These are phyloP conservation scores for Mycosphaerelloides madeirae DNA, from an alignment of 2,329 filamentous ascomycete genomes.

Conservation along the genomic window DNA sequence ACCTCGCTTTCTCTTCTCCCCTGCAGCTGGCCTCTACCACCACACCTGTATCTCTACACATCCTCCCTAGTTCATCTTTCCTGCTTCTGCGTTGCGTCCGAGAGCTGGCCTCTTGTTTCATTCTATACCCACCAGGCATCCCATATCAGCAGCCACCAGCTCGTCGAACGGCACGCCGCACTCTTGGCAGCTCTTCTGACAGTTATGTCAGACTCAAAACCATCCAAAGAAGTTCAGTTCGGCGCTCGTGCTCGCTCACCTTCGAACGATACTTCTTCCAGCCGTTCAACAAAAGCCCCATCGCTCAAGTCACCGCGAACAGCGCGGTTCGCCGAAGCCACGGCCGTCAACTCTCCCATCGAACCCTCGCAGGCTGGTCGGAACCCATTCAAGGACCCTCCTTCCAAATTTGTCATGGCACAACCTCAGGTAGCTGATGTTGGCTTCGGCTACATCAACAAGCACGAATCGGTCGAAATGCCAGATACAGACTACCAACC, in stretches of 20 bases:
- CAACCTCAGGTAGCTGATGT: conserved; percentile 76
- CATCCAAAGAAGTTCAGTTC: conserved; percentile 36
- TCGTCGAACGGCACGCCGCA: conserved; percentile 27
- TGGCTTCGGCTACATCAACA: conserved; percentile 82
- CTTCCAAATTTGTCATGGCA: conserved; percentile 52
- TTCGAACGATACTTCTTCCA: conserved; percentile 28
- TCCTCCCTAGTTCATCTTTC: conserved; percentile 12
- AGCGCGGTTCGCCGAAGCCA: conserved; percentile 76
- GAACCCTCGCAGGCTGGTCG: conserved; percentile 48
- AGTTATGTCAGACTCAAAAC: conserved; percentile 34
- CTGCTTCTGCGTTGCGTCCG: conserved; percentile 19
- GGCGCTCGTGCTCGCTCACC: conserved; percentile 36
- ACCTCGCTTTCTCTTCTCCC: conserved; percentile 1
- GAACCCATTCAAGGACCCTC: conserved; percentile 57
- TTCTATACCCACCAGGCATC: conserved; percentile 22
- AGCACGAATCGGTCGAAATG: conserved; percentile 54
- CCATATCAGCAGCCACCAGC: conserved; percentile 15
- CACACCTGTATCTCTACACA: conserved; percentile 11
- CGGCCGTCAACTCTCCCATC: conserved; percentile 70
- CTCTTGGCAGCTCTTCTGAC: conserved; percentile 42
- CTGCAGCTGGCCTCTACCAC: conserved; percentile 22
- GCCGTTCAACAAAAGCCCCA: conserved; percentile 22
- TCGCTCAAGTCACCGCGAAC: conserved; percentile 55
- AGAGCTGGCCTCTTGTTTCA: conserved; percentile 31
- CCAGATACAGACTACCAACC: conserved; percentile 44